A percentile compares a stretch with the other conserved stretches of the same genome.
These are phyloP conservation scores for Porphyrellus cyaneotinctus DNA, from an alignment of 768 basidiomycete species.

Conservation along the genomic window DNA sequence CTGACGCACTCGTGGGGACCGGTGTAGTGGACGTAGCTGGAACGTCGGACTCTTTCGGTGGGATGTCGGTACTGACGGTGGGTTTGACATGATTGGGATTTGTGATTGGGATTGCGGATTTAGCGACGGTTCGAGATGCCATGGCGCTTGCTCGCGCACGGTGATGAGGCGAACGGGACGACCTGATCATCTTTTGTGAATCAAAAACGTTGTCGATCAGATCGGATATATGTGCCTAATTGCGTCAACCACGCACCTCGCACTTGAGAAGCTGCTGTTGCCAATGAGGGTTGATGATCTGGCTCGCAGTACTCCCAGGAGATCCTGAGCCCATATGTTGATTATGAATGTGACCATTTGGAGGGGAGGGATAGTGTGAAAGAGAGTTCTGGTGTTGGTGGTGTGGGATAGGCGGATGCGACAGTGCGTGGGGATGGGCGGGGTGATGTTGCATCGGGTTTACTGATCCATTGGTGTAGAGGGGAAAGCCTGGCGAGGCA, in stretches of 20 bases:
- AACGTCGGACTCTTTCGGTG: slow-evolving; percentile 28
- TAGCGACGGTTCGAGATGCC: slow-evolving; percentile 81
- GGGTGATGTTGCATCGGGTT: slow-evolving; percentile 59
- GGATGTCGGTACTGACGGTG: slow-evolving; percentile 23
- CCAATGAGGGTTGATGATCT: slow-evolving; percentile 81
- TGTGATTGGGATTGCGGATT: slow-evolving; percentile 86
- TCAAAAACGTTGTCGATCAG: slow-evolving; percentile 15
- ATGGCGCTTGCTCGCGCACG: slow-evolving; percentile 94
- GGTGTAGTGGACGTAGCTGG: slow-evolving; percentile 30
- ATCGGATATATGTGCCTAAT: slow-evolving; percentile 16
- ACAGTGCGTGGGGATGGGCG: slow-evolving; percentile 49
- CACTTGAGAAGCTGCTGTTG: slow-evolving; percentile 90
- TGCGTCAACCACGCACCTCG: slow-evolving; percentile 60
- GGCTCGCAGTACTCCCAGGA: slow-evolving; percentile 49
- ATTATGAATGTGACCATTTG: slow-evolving; percentile 58
- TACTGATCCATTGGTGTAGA: slow-evolving; percentile 69
- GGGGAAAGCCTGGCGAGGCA: slow-evolving; percentile 68
- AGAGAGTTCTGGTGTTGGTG: slow-evolving; percentile 81
- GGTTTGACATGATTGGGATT: slow-evolving; percentile 77
- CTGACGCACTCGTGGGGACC: slow-evolving; percentile 29
- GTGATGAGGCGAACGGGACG: slow-evolving; percentile 86
- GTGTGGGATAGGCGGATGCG: slow-evolving; percentile 51
- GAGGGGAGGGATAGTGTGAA: slow-evolving; percentile 77
- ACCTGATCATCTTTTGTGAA: slow-evolving; percentile 68
- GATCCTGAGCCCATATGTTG: slow-evolving; percentile 59